Base-by-base conservation (phyloP, 495 filamentous ascomycete genomes). In the Hypoxylon trugodes region DNA sequence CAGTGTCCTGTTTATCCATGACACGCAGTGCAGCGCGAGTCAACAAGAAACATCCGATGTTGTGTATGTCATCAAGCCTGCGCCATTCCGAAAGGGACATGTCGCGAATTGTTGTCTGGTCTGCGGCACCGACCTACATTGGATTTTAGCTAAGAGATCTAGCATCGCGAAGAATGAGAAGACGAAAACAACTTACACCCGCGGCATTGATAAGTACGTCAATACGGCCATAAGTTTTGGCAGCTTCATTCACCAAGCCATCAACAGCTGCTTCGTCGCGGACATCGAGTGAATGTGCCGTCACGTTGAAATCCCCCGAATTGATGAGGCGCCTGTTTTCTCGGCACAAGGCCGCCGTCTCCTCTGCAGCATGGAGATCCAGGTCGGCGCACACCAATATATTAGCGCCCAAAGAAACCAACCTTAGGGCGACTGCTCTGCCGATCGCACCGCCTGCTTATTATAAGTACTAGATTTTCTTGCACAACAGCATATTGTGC, bases 21-120 rank as follows among this genome's bases (percentile, higher is more conserved):
- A 46, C 42, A 15, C 42, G 42, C 24, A 46, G 10, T 6, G 42
- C 22, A 18, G 42, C 42, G n/a, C 42, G 42, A 5, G 42, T 46
- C 42, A 28, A 28, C 24, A 46, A 8, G 6, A 46, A 46, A 13
- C 22, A 46, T 4, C 22, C 42, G n/a, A 30, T 46, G n/a, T 46
- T 46, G 24, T 46, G 42, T 15, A 28, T 25, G 1, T 46, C 42
- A 13, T 46, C 42, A 8, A 46, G 22, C 8, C 24, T 26, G 8
- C 42, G 42, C 42, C 42, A 30, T 3, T 46, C 42, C 2, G 42
- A 2, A 3, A 46, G 22, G 18, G 42, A 30, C 28, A 30, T 5
- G 28, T 30, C 28, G 10, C 28, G 28, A 10, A 28, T 26, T 5
- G 22, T 12, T 46, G 42, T 28, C 4, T 24, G n/a, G 16, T 13